Base-by-base conservation (phyloP, 768 basidiomycete genomes). In the Leccinellum rugosiceps region DNA sequence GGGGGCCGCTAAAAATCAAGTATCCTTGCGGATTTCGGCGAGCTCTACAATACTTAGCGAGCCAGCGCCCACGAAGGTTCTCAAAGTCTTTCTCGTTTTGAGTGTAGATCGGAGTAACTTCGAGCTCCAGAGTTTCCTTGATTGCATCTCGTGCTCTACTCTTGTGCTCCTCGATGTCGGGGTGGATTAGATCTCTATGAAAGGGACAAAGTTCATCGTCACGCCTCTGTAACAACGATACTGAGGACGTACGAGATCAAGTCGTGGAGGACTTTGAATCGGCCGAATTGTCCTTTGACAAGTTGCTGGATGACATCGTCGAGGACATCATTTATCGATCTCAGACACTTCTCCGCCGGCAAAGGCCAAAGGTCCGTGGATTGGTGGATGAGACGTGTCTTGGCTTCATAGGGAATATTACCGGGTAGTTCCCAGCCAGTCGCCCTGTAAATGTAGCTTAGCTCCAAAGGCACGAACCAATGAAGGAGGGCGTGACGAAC, bases 401-500 rank as follows among this genome's bases (percentile, higher is more conserved):
- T 78, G 11, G 78, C 77, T 26, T 70, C 71, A 52, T 72, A 78
- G 0, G 79, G 78, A 25, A 78, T 60, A 35, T 78, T 70, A 5
- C 67, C 64, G 0, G 77, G 77, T 26, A 80, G 71, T 50, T 80
- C 77, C 79, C 78, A 79, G 3, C 67, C 72, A 30, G 71, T 70
- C 8, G 73, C 71, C 11, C 79, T 80, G 25, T 25, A 38, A n/a
- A 6, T 13, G 4, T 38, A 5, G 1, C 11, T 70, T 0, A 62
- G 35, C 35, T 38, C 9, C 35, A 52, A 54, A 23, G 19, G n/a
- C 4, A 9, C 6, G 30, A 14, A 11, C 47, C 14, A 26, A 6
- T 19, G 3, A 31, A 46, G 25, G 10, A 3, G 3, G 26, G 44
- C 13, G 7, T 19, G 21, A 65, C 74, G 17, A 52, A 79, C 78